Evolutionary conservation across 257 asterid genomes (phyloP).

Genomic region (Knoxia roxburghii): DNA sequence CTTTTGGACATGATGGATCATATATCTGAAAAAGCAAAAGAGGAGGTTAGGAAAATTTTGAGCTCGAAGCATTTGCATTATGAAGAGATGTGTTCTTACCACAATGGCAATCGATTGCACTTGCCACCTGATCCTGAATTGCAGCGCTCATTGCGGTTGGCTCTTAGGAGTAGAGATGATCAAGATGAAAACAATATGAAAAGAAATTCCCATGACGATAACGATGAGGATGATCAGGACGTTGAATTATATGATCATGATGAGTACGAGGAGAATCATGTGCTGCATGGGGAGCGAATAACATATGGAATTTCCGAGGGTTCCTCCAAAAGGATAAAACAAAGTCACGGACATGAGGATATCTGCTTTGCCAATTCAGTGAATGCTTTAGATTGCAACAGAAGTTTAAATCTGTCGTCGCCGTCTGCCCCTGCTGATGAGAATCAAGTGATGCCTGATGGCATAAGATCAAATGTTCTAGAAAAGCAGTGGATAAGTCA

Average conservation of each 20-base stretch:
- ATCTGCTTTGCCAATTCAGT: constrained; percentile 15
- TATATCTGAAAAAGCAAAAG: constrained; percentile 59
- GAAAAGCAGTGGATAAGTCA: constrained; percentile 32
- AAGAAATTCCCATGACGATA: constrained; percentile 39
- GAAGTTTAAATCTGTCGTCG: constrained; percentile 13
- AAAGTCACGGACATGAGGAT: constrained; percentile 22
- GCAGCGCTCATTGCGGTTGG: constrained; percentile 58
- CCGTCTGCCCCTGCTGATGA: constrained; percentile 20
- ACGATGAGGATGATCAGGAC: constrained; percentile 53
- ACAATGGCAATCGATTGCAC: constrained; percentile 65
- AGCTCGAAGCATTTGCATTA: constrained; percentile 81
- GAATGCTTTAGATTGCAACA: constrained; percentile 25
- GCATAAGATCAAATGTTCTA: constrained; percentile 19
- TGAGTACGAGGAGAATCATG: constrained; percentile 39
- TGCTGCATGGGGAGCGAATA: constrained; percentile 22
- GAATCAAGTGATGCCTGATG: constrained; percentile 21
- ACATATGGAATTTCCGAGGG: constrained; percentile 17
- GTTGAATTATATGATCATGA: constrained; percentile 41
- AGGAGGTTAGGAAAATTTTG: constrained; percentile 67
- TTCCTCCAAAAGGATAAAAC: constrained; percentile 28
- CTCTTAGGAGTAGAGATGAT: constrained; percentile 59
- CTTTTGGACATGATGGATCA: constrained; percentile 66
- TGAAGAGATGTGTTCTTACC: constrained; percentile 95
- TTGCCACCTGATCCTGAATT: constrained; percentile 69
- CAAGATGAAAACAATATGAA: constrained; percentile 36